Evolutionary conservation across 2,329 filamentous ascomycete genomes (phyloP).

Genomic region (Kalmusia sp.): DNA sequence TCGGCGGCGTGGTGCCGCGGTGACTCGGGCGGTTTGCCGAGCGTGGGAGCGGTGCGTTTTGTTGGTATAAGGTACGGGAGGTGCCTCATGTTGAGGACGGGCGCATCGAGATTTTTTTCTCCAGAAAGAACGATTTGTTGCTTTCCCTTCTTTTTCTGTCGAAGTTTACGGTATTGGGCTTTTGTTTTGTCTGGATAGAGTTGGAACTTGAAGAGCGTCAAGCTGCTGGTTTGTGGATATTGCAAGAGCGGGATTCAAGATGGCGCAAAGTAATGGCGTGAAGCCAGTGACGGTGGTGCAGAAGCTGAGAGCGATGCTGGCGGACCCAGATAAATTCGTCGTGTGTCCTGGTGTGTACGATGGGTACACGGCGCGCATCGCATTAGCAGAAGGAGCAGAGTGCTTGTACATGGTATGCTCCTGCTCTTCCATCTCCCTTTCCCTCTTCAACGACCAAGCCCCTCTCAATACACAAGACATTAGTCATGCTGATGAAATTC

Average conservation of each 20-base stretch:
- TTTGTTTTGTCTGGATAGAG: no score
- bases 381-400: slow-evolving; percentile 68
- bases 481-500: background rate
- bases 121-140: no score
- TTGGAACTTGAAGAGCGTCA: no score
- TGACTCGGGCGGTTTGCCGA: no score
- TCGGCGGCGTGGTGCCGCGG: background rate
- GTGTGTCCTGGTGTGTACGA: slow-evolving; percentile 73
- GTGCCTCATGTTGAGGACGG: no score
- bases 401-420: slow-evolving; percentile 69
- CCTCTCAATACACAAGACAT: background rate
- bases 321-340: slow-evolving; percentile 48
- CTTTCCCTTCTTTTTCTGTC: no score
- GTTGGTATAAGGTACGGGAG: no score
- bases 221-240: no score
- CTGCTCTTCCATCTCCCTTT: background rate
- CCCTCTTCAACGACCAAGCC: background rate
- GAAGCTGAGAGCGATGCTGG: slow-evolving; percentile 40
- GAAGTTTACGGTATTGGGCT: no score
- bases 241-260: slow-evolving; percentile 5
- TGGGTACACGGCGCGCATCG: slow-evolving; percentile 70
- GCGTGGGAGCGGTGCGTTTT: no score
- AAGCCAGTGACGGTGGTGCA: slow-evolving; percentile 32
- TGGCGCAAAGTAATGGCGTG: slow-evolving; percentile 15
- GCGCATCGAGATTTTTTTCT: no score